Percentiles rank a stretch among this genome's conserved stretches.
phyloP scores from a whole-genome alignment of 208 protist species.

The Zelonia costaricensis region DNA sequence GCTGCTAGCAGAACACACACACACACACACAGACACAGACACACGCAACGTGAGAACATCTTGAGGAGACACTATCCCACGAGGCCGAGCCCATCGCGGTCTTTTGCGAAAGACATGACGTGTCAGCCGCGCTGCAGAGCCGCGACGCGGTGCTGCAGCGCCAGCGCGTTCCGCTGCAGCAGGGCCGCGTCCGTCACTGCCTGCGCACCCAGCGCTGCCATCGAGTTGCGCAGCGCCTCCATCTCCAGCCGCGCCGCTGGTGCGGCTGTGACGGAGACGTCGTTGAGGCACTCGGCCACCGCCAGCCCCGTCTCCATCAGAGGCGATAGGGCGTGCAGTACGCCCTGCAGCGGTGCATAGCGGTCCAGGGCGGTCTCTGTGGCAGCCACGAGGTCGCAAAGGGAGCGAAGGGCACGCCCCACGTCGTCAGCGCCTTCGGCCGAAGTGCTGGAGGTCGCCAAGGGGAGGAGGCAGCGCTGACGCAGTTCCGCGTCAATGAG shows the following conservation, averaged over 20 bases:
- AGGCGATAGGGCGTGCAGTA: constrained; percentile 1
- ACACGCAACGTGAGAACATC: too few relatives aligned
- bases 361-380: constrained; percentile 1
- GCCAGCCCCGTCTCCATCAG: constrained; percentile 18
- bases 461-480: constrained; percentile 6
- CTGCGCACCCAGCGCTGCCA: not conserved
- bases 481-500: constrained; percentile 19
- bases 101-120: not conserved
- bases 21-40: too few relatives aligned
- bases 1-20: too few relatives aligned
- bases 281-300: constrained; percentile 6
- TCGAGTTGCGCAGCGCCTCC: constrained; percentile 1
- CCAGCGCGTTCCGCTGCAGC: not conserved
- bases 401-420: not conserved
- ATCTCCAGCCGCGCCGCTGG: not conserved
- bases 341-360: not conserved
- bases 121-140: not conserved
- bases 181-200: not conserved
- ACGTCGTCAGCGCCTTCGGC: not conserved
- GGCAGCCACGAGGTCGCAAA: constrained; percentile 1
- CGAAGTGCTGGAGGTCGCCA: too few relatives aligned
- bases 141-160: constrained; percentile 1
- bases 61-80: too few relatives aligned
- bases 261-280: constrained; percentile 7
- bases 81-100: not conserved